Conservation (phyloP, 2,329 filamentous ascomycete species). For the Venturia asperata region DNA sequence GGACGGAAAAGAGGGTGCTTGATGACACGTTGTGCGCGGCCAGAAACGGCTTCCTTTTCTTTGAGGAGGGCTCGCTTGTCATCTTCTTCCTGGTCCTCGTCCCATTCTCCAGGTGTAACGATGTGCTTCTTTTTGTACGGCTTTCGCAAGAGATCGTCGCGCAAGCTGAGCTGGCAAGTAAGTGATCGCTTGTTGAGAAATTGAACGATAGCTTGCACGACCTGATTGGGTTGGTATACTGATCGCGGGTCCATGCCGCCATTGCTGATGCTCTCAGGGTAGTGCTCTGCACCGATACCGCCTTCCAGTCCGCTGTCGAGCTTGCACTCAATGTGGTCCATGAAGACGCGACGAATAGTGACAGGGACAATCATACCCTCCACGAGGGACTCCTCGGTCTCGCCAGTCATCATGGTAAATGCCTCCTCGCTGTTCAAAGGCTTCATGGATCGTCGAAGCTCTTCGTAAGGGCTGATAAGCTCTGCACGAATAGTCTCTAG, state of each 20-base stretch:
- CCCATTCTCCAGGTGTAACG: constrained; percentile 80
- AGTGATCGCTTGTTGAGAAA: constrained; percentile 85
- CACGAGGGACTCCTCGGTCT: constrained; percentile 73
- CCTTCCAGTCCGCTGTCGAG: constrained; percentile 93
- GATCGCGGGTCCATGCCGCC: constrained; percentile 34
- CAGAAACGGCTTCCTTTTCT: constrained; percentile 78
- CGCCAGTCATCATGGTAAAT: constrained; percentile 94
- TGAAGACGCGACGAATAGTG: constrained; percentile 78
- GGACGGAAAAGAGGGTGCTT: constrained; percentile 95
- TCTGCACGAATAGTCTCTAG: constrained; percentile 94
- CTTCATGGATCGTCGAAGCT: constrained; percentile 75
- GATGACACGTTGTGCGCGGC: constrained; percentile 86
- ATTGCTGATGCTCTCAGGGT: constrained; percentile 61
- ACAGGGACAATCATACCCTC: constrained; percentile 92
- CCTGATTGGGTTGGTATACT: constrained; percentile 10
- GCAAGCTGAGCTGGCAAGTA: constrained; percentile 72
- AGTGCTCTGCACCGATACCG: constrained; percentile 73
- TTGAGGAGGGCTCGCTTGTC: constrained; percentile 72
- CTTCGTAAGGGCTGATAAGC: constrained; percentile 86
- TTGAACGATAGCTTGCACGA: constrained; percentile 14
- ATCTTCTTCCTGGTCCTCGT: constrained; percentile 68
- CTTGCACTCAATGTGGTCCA: constrained; percentile 87
- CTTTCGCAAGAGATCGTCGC: constrained; percentile 70
- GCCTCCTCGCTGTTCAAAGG: constrained; percentile 66
- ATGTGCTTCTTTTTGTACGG: constrained; percentile 58